Base-by-base conservation (phyloP, 1,284 basidiomycete species). In the Mycena sp. region DNA sequence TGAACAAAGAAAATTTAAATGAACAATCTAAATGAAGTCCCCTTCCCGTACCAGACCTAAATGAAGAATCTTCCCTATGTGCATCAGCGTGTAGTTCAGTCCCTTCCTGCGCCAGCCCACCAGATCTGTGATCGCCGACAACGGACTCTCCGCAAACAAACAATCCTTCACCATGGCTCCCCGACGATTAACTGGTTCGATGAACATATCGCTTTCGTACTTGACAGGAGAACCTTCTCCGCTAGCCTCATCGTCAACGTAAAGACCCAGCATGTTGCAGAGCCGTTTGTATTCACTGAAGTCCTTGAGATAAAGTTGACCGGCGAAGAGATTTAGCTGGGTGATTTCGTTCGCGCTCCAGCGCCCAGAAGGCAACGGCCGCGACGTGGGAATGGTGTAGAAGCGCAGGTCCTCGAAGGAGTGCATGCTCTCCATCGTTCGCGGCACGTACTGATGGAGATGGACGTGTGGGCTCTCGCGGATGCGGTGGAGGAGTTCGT, bases 31-130 rank as follows among this genome's bases (percentile, higher is more conserved):
- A 16, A 28, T 28, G 29, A 56, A 56, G 23, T 56, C 53, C 43
- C 16, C 43, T 23, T 56, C 25, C 43, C 30, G 29, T 32, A 56
- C n/a, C 28, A 56, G 29, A 56, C 29, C 53, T 32, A 30, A 26
- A 55, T 55, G 50, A 32, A 70, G 38, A 4, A 73, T 65, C 61
- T 59, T 64, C 32, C 71, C 71, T 43, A 72, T 51, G 50, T 72
- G 71, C 10, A 70, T 72, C 9, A 56, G 63, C 32, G 28, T 35
- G 48, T 65, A 72, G 12, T 41, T 28, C 52, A 66, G 63, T 28
- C 70, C 71, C 51, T 71, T 72, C 46, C 69, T 62, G 23, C 71
- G 67, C 29, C 63, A 29, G 19, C 60, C 53, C 21, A 70, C 52
- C 41, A 71, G 29, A 21, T 57, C 41, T 30, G 63, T 67, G 26